A percentile compares a stretch with the other conserved stretches of the same genome.
Conservation (phyloP, 2,329 filamentous ascomycete genomes). For the Biscogniauxia marginata region DNA sequence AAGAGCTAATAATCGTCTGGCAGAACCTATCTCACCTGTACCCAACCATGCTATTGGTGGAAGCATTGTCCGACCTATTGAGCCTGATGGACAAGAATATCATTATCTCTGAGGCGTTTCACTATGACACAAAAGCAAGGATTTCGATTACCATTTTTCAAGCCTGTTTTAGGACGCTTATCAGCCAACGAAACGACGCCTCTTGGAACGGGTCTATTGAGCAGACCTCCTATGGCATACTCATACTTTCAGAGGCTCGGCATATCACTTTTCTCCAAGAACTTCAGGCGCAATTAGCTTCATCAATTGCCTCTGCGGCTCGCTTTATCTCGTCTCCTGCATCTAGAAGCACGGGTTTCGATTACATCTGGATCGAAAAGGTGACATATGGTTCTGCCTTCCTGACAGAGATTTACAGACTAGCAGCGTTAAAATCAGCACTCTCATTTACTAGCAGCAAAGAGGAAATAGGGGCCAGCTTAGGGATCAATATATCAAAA, state of each 20-base stretch:
- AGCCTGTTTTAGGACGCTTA: conserved; percentile 16
- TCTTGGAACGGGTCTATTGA: conserved; percentile 21
- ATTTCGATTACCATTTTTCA: conserved; percentile 19
- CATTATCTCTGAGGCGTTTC: conserved; percentile 16
- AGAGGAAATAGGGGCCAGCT: no score
- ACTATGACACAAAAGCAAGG: conserved; percentile 13
- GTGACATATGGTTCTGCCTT: conserved; percentile 21
- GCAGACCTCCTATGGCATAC: conserved; percentile 18
- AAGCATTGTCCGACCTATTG: conserved; percentile 18
- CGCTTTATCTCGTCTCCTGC: no score
- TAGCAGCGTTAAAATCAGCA: conserved; percentile 12
- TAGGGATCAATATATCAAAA: no score
- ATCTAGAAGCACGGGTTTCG: conserved; percentile 9
- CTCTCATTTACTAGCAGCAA: conserved; percentile 1
- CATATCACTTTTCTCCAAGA: conserved; percentile 16
- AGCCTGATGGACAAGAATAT: conserved; percentile 17
- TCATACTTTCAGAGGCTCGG: conserved; percentile 19
- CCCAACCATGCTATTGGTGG: conserved; percentile 17
- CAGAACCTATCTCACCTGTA: conserved; percentile 22
- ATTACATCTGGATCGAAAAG: conserved; percentile 26
- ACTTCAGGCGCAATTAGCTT: conserved; percentile 4
- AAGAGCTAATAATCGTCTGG: conserved; percentile 1
- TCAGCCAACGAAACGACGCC: conserved; percentile 14
- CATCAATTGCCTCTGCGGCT: no score
- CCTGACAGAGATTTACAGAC: conserved; percentile 19